Evolutionary conservation across 768 basidiomycete genomes (phyloP), one percentile per base, ranked within the genome.

Genomic region (Tricholoma matsutake): DNA sequence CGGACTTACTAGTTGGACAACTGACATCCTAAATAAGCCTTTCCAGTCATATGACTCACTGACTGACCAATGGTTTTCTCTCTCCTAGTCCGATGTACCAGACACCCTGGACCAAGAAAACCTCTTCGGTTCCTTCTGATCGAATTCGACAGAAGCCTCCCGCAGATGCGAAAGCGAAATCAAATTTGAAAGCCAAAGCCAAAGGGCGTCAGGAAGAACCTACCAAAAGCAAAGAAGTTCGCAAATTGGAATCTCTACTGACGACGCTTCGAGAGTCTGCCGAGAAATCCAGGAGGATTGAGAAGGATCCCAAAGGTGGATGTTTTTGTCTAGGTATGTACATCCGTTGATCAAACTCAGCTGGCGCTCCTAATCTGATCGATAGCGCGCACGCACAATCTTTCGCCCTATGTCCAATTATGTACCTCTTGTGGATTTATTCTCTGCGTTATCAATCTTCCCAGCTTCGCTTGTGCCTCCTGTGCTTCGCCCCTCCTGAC

Each of bases 321-420:
- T 91, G 88, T 66, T 90, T 87, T 67, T 91, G 88, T 65, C 83
- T 84, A 75, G 86, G 88, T 85, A 56, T 32, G 73, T 65, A 29
- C 5, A 4, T 28, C 11, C 45, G 54, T 35, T 9, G 11, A 41
- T n/a, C 9, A 28, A 25, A 25, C 16, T 28, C 7, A 9, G 29
- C 2, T 16, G 20, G 32, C 10, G 25, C 18, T 45, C 22, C 31
- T 39, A 4, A 45, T 39, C 53, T 35, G 6, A 29, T 25, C 13
- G n/a, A 22, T 31, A 89, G 88, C 87, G 2, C 76, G 85, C 52
- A 72, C 75, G 20, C 88, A 91, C 59, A 59, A 71, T 1, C 73
- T 91, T n/a, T 90, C 88, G 3, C 57, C 71, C 16, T 82, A 87
- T 67, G 79, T 77, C 1, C 76, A 83, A 1, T 75, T 87, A 32